These are phyloP conservation scores for Termitomyces sp. DNA, from an alignment of 768 basidiomycete genomes.

Conservation along the genomic window DNA sequence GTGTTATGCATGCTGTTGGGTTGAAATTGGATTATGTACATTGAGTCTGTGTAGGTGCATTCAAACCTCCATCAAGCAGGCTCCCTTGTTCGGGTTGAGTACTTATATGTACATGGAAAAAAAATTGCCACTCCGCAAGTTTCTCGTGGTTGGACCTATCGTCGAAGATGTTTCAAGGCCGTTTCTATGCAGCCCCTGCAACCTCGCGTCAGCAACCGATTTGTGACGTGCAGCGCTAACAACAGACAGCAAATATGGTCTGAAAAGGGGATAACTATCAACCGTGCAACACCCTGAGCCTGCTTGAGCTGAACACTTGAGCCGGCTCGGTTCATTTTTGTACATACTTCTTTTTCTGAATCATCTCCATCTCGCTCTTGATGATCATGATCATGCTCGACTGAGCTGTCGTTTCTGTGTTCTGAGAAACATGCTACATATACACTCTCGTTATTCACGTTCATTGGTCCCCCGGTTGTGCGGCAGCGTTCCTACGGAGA, in stretches of 20 bases:
- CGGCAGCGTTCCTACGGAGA: conserved; percentile 9
- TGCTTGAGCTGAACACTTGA: background rate
- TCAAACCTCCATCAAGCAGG: no score
- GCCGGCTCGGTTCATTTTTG: background rate
- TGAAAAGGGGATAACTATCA: background rate
- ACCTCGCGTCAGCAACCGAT: background rate
- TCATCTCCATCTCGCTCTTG: background rate
- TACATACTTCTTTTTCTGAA: background rate
- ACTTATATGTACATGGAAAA: background rate
- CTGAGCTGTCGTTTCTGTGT: background rate
- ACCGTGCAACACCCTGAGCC: no score
- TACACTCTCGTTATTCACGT: background rate
- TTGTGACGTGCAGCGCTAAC: no score
- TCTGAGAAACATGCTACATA: background rate
- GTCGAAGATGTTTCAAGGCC: background rate
- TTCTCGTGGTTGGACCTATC: background rate
- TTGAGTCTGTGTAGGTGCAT: no score
- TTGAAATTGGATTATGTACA: no score
- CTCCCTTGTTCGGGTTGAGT: background rate
- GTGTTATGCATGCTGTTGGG: background rate
- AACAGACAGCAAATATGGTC: background rate
- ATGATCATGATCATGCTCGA: conserved; percentile 5
- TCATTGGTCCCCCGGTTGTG: background rate
- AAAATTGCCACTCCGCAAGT: background rate
- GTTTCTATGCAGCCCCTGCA: conserved; percentile 1